phyloP scores from a whole-genome alignment of 306 rosid species.

The Vigna reflexopilosa region DNA sequence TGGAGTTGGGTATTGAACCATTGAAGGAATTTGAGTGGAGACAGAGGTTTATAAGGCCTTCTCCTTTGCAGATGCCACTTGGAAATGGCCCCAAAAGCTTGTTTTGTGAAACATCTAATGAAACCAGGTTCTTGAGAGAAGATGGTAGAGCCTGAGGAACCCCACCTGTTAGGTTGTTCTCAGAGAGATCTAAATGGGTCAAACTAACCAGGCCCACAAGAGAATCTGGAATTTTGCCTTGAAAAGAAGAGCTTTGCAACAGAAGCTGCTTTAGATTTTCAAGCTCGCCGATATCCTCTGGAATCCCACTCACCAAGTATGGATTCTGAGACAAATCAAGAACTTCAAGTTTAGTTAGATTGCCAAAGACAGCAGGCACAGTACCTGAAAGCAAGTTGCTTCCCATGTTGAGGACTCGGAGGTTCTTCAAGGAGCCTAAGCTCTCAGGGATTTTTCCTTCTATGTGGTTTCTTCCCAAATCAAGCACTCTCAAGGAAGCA shows the following conservation, averaged over 20 bases:
- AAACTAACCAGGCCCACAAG: constrained; percentile 63
- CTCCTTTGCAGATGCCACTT: constrained; percentile 66
- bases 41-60: constrained; percentile 64
- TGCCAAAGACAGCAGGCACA: constrained; percentile 65
- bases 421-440: constrained; percentile 69
- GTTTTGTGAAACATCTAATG: constrained; percentile 88
- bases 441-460: constrained; percentile 81
- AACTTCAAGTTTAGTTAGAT: constrained; percentile 72
- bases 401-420: constrained; percentile 69
- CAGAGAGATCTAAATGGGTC: constrained; percentile 79
- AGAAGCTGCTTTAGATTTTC: constrained; percentile 66
- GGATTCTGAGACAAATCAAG: constrained; percentile 89
- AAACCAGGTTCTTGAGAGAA: constrained; percentile 79
- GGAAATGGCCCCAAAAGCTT: constrained; percentile 82
- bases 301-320: constrained; percentile 82
- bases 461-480: constrained; percentile 74
- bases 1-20: constrained; percentile 69
- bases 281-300: constrained; percentile 74
- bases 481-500: constrained; percentile 70
- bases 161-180: constrained; percentile 80
- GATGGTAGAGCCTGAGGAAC: constrained; percentile 62
- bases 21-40: constrained; percentile 75
- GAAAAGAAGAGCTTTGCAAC: constrained; percentile 83
- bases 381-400: constrained; percentile 83
- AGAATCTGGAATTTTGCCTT: constrained; percentile 81